Percentiles rank a stretch among this genome's conserved stretches.
phyloP scores from a whole-genome alignment of 2,329 filamentous ascomycete species.

The Sporothrix variecibatus region DNA sequence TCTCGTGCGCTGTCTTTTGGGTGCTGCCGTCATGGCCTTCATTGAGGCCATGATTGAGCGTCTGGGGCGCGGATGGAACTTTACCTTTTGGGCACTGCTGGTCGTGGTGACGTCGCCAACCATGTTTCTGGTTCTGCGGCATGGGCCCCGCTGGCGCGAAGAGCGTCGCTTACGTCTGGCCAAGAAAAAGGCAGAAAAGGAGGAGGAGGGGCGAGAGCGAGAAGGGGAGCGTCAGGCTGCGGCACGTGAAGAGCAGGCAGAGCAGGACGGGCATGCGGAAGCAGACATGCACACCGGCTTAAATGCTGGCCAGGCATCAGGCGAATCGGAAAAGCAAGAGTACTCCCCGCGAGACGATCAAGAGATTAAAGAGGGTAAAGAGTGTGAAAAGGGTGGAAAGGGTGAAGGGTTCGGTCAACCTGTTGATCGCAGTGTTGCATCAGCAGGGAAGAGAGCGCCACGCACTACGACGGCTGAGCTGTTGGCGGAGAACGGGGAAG shows the following conservation, averaged over 20 bases:
- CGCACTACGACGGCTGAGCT: neutral
- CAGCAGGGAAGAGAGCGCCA: neutral
- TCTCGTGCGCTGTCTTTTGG: constrained; percentile 61
- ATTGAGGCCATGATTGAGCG: constrained; percentile 59
- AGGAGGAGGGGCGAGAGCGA: constrained; percentile 28
- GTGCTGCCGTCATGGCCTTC: constrained; percentile 60
- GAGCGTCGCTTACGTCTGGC: constrained; percentile 40
- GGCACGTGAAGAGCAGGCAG: neutral
- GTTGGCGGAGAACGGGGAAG: neutral
- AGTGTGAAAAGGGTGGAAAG: too few species aligned
- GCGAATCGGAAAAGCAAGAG: neutral
- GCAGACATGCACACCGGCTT: neutral
- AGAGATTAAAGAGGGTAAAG: neutral
- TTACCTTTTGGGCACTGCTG: constrained; percentile 58
- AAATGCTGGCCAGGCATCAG: neutral
- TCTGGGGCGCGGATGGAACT: constrained; percentile 65
- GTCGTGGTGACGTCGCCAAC: constrained; percentile 52
- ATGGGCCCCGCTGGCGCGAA: constrained; percentile 53
- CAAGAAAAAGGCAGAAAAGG: constrained; percentile 38
- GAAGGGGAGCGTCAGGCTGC: neutral
- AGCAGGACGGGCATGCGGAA: neutral
- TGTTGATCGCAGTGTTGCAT: neutral
- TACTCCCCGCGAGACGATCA: neutral
- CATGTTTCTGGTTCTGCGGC: constrained; percentile 51
- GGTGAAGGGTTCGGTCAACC: neutral